These are phyloP conservation scores for Radiomyces spectabilis DNA, from an alignment of 192 early-diverging fungal species.

Conservation along the genomic window DNA sequence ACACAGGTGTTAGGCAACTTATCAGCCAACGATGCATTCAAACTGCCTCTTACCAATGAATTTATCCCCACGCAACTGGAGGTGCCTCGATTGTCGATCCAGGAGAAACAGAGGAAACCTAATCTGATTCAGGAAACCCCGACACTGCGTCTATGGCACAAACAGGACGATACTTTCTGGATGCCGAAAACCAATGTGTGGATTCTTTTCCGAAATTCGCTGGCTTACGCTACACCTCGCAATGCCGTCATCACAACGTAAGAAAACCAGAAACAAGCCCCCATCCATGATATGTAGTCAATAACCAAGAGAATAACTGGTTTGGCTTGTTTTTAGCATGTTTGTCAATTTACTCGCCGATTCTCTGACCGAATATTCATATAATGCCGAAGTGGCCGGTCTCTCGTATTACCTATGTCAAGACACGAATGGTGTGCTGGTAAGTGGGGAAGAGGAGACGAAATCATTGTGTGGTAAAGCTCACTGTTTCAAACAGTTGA, in stretches of 20 bases:
- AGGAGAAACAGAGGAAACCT: slow-evolving; percentile 26
- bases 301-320: no score
- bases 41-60: slow-evolving; percentile 63
- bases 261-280: background rate
- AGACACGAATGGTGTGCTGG: slow-evolving; percentile 46
- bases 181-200: slow-evolving; percentile 79
- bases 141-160: slow-evolving; percentile 76
- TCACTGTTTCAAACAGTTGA: slow-evolving; percentile 47
- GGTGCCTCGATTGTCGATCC: slow-evolving; percentile 33
- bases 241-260: slow-evolving; percentile 44
- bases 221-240: slow-evolving; percentile 62
- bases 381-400: slow-evolving; percentile 44
- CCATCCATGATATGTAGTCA: no score
- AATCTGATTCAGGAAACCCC: slow-evolving; percentile 51
- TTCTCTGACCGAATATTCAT: slow-evolving; percentile 31
- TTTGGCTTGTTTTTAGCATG: background rate
- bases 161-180: slow-evolving; percentile 89
- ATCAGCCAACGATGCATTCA: slow-evolving; percentile 45
- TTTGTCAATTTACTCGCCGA: slow-evolving; percentile 28
- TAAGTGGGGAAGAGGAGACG: slow-evolving; percentile 14
- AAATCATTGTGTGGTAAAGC: slow-evolving; percentile 47
- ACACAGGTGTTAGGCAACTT: slow-evolving; percentile 30
- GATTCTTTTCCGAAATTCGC: slow-evolving; percentile 63
- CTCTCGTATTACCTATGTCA: slow-evolving; percentile 46
- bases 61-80: slow-evolving; percentile 80